A percentile compares a stretch with the other conserved stretches of the same genome.
Evolutionary conservation across 78 protist genomes (phyloP).

Genomic region (Mantamonas sphyraenae): DNA sequence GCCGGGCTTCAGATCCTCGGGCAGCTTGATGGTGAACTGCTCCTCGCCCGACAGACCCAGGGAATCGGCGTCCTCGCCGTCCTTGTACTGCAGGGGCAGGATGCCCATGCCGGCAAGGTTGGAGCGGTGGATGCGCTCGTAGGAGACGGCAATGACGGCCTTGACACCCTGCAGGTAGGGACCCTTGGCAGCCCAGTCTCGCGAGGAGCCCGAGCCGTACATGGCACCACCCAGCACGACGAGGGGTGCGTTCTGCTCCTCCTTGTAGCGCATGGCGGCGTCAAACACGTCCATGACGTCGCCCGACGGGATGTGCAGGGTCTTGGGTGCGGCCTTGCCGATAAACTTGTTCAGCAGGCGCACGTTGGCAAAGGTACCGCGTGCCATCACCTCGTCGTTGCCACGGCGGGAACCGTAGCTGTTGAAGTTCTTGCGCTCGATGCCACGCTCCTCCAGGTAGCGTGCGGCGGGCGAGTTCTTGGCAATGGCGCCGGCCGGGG

Average conservation of each 20-base stretch:
- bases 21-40: slow-evolving; percentile 39
- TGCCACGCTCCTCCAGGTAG: slow-evolving; percentile 49
- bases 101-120: slow-evolving; percentile 78
- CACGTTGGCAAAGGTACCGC: slow-evolving; percentile 79
- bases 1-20: slow-evolving; percentile 48
- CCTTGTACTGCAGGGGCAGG: slow-evolving; percentile 67
- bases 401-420: slow-evolving; percentile 86
- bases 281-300: slow-evolving; percentile 57
- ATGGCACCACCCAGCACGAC: slow-evolving; percentile 72
- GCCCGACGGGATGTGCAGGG: slow-evolving; percentile 66
- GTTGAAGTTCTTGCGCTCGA: slow-evolving; percentile 59
- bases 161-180: slow-evolving; percentile 69
- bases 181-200: slow-evolving; percentile 92
- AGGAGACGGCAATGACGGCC: slow-evolving; percentile 70
- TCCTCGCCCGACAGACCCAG: slow-evolving; percentile 72
- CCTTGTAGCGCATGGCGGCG: slow-evolving; percentile 55
- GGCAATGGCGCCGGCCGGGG: slow-evolving; percentile 53
- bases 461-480: slow-evolving; percentile 64
- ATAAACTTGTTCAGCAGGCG: slow-evolving; percentile 52
- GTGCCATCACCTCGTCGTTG: slow-evolving; percentile 72
- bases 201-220: slow-evolving; percentile 71
- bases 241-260: slow-evolving; percentile 26
- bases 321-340: slow-evolving; percentile 60
- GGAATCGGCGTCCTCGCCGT: slow-evolving; percentile 52
- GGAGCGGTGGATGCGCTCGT: slow-evolving; percentile 71